phyloP scores from a whole-genome alignment of 192 early-diverging fungal genomes.

The Gigaspora rosea region DNA sequence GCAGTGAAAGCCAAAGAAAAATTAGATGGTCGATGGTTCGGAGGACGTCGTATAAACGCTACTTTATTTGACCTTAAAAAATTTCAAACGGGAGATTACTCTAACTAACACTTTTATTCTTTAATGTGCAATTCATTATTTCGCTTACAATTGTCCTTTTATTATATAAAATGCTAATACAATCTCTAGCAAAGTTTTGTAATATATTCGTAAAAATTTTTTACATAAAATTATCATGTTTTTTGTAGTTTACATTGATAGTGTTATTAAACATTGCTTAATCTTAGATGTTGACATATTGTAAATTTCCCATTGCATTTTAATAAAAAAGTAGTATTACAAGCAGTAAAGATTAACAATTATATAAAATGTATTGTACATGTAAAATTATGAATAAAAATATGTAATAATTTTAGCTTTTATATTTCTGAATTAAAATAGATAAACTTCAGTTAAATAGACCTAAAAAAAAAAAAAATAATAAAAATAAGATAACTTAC shows the following conservation, averaged over 20 bases:
- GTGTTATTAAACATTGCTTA: background rate
- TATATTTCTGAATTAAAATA: slow-evolving; percentile 26
- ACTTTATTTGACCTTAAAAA: slow-evolving; percentile 58
- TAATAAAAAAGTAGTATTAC: too few species aligned
- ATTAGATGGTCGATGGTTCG: slow-evolving; percentile 84
- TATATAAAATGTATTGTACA: too few species aligned
- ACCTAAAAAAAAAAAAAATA: background rate
- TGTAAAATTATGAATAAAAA: too few species aligned
- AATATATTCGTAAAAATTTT: too few species aligned
- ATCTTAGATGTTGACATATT: background rate
- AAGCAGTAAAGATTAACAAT: too few species aligned
- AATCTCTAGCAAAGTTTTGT: too few species aligned
- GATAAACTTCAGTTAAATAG: background rate
- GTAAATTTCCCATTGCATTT: too few species aligned
- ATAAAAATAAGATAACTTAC: slow-evolving; percentile 40
- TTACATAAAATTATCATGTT: too few species aligned
- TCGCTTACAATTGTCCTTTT: too few species aligned
- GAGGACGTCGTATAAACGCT: slow-evolving; percentile 70
- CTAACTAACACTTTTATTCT: slow-evolving; percentile 4
- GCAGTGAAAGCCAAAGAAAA: slow-evolving; percentile 62
- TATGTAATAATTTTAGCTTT: background rate
- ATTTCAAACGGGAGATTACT: slow-evolving; percentile 44
- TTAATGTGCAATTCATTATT: background rate
- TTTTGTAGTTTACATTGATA: background rate
- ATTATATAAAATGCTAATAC: too few species aligned